phyloP scores from a whole-genome alignment of 306 rosid genomes.

The Argentina anserina region DNA sequence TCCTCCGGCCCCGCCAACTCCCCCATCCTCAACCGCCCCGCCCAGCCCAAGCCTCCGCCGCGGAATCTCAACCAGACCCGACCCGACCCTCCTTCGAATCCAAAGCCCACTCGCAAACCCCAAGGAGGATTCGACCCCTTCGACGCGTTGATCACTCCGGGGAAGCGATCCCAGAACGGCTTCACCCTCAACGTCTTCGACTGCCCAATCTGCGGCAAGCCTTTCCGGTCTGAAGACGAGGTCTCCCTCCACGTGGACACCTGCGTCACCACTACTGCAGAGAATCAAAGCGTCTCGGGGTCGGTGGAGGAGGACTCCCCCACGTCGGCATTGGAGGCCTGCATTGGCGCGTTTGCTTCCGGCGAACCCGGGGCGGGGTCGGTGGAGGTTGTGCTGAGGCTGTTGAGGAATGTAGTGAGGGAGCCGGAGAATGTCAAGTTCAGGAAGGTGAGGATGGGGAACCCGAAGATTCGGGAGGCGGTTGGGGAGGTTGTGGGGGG shows the following conservation, averaged over 20 bases:
- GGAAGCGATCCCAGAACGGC: conserved; percentile 68
- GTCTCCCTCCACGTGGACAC: conserved; percentile 69
- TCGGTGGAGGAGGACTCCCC: conserved; percentile 28
- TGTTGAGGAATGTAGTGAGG: conserved; percentile 63
- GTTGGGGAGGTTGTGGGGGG: conserved; percentile 72
- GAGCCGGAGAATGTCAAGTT: conserved; percentile 86
- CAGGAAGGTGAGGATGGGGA: conserved; percentile 73
- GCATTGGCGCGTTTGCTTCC: conserved; percentile 51
- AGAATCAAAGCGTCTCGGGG: conserved; percentile 18
- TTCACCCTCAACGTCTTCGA: conserved; percentile 51
- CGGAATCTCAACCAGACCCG: conserved; percentile 23
- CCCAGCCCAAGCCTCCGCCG: conserved; percentile 35
- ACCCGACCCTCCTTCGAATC: conserved; percentile 14
- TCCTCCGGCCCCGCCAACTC: conserved; percentile 45
- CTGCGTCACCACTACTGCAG: conserved; percentile 36
- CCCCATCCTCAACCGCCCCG: conserved; percentile 15
- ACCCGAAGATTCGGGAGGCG: conserved; percentile 80
- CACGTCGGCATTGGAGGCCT: conserved; percentile 46
- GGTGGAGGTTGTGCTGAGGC: conserved; percentile 58
- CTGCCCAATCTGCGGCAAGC: conserved; percentile 71
- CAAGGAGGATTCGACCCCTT: conserved; percentile 71
- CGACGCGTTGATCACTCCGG: conserved; percentile 69
- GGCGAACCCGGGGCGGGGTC: conserved; percentile 67
- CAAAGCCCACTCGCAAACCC: conserved; percentile 35
- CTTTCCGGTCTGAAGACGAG: conserved; percentile 72